phyloP scores from a whole-genome alignment of 495 filamentous ascomycete genomes.

The Sporormia fimetaria region DNA sequence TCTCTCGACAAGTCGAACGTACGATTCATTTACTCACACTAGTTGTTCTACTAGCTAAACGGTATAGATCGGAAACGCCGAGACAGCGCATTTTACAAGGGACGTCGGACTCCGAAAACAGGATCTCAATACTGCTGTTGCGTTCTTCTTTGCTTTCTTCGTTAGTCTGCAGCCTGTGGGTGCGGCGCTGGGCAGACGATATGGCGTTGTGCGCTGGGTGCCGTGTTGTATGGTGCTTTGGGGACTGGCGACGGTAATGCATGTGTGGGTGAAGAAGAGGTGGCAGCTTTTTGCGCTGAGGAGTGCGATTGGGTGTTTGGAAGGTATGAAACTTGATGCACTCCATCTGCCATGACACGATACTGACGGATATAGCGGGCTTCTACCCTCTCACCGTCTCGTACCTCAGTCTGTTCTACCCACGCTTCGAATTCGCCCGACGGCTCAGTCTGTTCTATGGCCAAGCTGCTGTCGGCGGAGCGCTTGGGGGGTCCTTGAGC shows the following conservation, averaged over 20 bases:
- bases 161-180: constrained; percentile 46
- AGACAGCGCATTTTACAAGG: constrained; percentile 40
- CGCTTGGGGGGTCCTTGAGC: constrained; percentile 41
- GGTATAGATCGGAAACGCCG: constrained; percentile 39
- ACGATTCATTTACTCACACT: constrained; percentile 1
- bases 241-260: constrained; percentile 41
- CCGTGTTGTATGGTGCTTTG: constrained; percentile 45
- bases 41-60: not conserved
- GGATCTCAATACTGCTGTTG: constrained; percentile 45
- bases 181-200: constrained; percentile 41
- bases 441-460: constrained; percentile 46
- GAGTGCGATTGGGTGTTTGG: constrained; percentile 36
- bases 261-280: constrained; percentile 32
- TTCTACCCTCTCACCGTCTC: constrained; percentile 45
- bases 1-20: constrained; percentile 41
- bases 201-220: constrained; percentile 44
- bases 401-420: constrained; percentile 46
- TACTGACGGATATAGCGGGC: constrained; percentile 29
- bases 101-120: constrained; percentile 35
- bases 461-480: constrained; percentile 47
- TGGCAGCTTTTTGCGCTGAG: constrained; percentile 35
- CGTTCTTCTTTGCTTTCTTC: constrained; percentile 46
- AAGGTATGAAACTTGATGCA: constrained; percentile 23
- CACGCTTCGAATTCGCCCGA: constrained; percentile 43
- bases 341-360: not conserved